These are phyloP conservation scores for Sugiyamaella floridensis DNA, from an alignment of 805 yeast genomes.

Conservation along the genomic window DNA sequence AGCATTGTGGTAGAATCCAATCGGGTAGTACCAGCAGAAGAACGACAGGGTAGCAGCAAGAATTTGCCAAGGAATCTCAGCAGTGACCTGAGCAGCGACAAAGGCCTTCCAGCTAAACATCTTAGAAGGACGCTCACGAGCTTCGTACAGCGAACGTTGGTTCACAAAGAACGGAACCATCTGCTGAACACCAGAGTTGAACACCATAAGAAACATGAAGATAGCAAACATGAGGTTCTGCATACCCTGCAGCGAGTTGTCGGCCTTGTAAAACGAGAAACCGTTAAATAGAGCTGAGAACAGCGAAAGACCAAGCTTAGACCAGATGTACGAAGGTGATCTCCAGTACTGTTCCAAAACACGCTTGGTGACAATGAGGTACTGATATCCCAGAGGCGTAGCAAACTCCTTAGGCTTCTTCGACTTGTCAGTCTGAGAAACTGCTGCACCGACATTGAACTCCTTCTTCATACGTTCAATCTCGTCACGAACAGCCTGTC, in stretches of 20 bases:
- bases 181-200: slow-evolving; percentile 54
- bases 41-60: slow-evolving; percentile 56
- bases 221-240: slow-evolving; percentile 78
- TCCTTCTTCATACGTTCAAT: slow-evolving; percentile 54
- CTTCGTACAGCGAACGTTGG: slow-evolving; percentile 61
- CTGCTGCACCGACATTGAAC: slow-evolving; percentile 35
- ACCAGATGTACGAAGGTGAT: slow-evolving; percentile 54
- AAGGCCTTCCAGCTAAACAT: slow-evolving; percentile 64
- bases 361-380: slow-evolving; percentile 41
- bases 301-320: slow-evolving; percentile 46
- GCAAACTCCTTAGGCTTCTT: slow-evolving; percentile 34
- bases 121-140: slow-evolving; percentile 65
- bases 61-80: slow-evolving; percentile 62
- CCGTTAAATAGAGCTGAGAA: slow-evolving; percentile 57
- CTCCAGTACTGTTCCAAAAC: slow-evolving; percentile 59
- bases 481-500: slow-evolving; percentile 50
- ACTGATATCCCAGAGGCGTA: slow-evolving; percentile 37
- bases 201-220: slow-evolving; percentile 57
- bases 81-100: slow-evolving; percentile 53
- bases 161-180: slow-evolving; percentile 52
- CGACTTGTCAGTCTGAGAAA: slow-evolving; percentile 37
- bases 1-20: slow-evolving; percentile 59
- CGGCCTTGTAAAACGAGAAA: slow-evolving; percentile 61
- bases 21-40: slow-evolving; percentile 62
- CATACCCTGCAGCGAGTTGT: slow-evolving; percentile 55